Conservation (phyloP, 257 asterid genomes). For the Agastache rugosa region DNA sequence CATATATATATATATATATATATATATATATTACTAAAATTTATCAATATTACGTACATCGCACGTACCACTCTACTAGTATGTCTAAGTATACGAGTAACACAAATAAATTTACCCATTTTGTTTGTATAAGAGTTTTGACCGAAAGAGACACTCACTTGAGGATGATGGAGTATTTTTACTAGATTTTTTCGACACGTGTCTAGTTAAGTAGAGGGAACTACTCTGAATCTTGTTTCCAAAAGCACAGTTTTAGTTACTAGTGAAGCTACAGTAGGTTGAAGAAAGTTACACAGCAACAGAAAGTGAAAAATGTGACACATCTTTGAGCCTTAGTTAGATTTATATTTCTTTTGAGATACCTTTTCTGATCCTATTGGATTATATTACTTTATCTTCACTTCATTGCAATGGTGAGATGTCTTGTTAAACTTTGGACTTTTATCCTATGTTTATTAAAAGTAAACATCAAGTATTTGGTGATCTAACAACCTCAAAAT, state of each 20-base stretch:
- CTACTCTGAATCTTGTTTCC: background rate
- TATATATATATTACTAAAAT: too few relatives aligned
- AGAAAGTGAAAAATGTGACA: slow-evolving; percentile 26
- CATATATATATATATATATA: too few relatives aligned
- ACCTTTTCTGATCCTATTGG: slow-evolving; percentile 24
- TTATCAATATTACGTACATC: too few relatives aligned
- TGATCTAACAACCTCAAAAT: background rate
- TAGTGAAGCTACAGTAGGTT: slow-evolving; percentile 20
- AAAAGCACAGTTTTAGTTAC: background rate
- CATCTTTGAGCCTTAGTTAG: background rate
- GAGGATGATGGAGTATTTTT: too few relatives aligned
- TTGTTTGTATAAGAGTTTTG: too few relatives aligned
- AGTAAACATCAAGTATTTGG: slow-evolving; percentile 1
- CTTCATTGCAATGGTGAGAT: slow-evolving; percentile 40
- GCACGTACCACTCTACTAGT: too few relatives aligned
- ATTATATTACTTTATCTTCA: slow-evolving; percentile 35
- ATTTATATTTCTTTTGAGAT: slow-evolving; percentile 10
- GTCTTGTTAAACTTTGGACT: slow-evolving; percentile 37
- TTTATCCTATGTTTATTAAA: background rate
- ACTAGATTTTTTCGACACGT: background rate
- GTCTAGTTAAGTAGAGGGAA: background rate
- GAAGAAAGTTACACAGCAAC: slow-evolving; percentile 30
- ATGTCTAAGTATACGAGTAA: too few relatives aligned
- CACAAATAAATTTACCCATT: too few relatives aligned
- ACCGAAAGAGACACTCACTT: too few relatives aligned